Conservation (phyloP, 441 rosid genomes). For the Raphanus hybrid region DNA sequence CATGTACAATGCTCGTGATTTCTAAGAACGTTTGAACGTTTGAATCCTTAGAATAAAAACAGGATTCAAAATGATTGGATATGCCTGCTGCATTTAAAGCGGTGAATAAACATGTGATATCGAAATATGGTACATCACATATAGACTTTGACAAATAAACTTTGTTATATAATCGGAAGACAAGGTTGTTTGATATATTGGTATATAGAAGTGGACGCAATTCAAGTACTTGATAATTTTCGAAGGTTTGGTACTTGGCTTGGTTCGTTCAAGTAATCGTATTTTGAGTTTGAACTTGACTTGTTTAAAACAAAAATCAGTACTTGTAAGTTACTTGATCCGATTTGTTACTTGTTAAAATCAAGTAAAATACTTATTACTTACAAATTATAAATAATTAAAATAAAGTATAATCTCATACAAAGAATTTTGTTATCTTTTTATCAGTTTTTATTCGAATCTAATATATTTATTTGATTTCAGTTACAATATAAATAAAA, state of each 20-base stretch:
- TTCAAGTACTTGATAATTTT: no score
- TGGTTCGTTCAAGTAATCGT: not conserved
- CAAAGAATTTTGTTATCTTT: not conserved
- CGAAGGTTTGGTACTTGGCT: not conserved
- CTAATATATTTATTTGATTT: not conserved
- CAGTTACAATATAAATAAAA: no score
- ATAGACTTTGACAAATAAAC: not conserved
- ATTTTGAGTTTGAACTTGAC: not conserved
- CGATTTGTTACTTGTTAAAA: not conserved
- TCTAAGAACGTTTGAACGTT: no score
- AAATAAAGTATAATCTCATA: not conserved
- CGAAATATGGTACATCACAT: not conserved
- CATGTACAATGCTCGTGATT: not conserved
- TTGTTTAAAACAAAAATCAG: no score
- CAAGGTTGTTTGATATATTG: not conserved
- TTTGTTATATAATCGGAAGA: not conserved
- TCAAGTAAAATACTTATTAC: not conserved
- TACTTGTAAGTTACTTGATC: not conserved
- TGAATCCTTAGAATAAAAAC: not conserved
- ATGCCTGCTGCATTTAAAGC: not conserved
- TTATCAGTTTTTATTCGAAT: no score
- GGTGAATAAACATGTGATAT: constrained; percentile 1
- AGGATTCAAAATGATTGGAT: not conserved
- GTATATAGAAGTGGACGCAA: no score
- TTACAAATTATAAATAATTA: no score